Percentiles rank a stretch among this genome's conserved stretches.
These are phyloP conservation scores for Epichloe coenophiala DNA, from an alignment of 2,329 filamentous ascomycete genomes.

Conservation along the genomic window DNA sequence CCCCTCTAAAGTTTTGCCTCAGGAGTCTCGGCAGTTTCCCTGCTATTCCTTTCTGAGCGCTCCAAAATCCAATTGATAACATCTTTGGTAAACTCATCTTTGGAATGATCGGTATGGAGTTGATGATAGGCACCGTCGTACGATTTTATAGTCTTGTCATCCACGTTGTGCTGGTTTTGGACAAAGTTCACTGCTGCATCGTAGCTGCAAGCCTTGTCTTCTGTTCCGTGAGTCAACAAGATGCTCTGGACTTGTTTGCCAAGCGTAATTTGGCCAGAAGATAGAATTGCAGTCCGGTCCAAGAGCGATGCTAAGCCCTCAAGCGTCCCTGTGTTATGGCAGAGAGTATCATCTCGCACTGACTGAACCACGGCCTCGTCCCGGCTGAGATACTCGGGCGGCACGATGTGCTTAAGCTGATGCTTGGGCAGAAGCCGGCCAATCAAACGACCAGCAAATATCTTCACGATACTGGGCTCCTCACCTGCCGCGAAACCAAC, in stretches of 20 bases:
- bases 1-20: constrained; percentile 25
- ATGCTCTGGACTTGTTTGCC: constrained; percentile 46
- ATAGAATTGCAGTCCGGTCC: constrained; percentile 53
- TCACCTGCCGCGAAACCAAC: constrained; percentile 55
- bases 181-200: constrained; percentile 51
- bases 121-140: constrained; percentile 75
- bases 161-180: constrained; percentile 37
- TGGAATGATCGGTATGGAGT: constrained; percentile 46
- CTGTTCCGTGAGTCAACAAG: constrained; percentile 65
- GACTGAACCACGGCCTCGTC: constrained; percentile 49
- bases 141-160: constrained; percentile 56
- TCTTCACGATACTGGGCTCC: constrained; percentile 48
- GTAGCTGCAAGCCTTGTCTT: constrained; percentile 56
- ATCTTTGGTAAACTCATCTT: constrained; percentile 42
- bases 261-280: constrained; percentile 38
- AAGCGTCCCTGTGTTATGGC: constrained; percentile 77
- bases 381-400: constrained; percentile 50
- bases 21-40: constrained; percentile 8
- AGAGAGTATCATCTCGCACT: constrained; percentile 52
- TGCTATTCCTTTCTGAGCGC: constrained; percentile 9
- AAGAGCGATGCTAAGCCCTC: constrained; percentile 66
- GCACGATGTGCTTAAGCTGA: constrained; percentile 54
- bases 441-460: constrained; percentile 53
- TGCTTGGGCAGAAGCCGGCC: constrained; percentile 51
- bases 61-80: constrained; percentile 53